Conservation (phyloP, 164 flowering plant genomes). For the Chimonanthus salicifolius region DNA sequence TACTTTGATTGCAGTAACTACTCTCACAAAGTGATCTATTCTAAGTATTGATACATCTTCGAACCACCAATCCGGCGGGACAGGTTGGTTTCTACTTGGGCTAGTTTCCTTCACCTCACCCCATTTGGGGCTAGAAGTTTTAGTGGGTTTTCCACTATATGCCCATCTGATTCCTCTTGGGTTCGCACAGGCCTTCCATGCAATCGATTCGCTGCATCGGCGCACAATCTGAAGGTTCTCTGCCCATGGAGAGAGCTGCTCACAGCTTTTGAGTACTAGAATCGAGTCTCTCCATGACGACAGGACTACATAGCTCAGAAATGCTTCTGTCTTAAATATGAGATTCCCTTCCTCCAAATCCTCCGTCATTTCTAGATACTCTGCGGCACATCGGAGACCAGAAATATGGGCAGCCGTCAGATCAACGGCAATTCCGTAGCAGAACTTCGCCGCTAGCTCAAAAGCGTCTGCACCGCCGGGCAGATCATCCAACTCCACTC, state of each 20-base stretch:
- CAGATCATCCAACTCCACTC: constrained; percentile 54
- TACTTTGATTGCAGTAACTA: constrained; percentile 79
- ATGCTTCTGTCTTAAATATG: constrained; percentile 88
- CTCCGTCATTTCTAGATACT: constrained; percentile 92
- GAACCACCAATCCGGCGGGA: constrained; percentile 95
- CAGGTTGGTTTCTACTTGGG: constrained; percentile 51
- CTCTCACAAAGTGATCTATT: constrained; percentile 88
- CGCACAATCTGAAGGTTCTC: constrained; percentile 79
- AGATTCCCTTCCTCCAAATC: constrained; percentile 93
- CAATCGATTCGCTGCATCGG: constrained; percentile 87
- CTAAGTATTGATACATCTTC: constrained; percentile 75
- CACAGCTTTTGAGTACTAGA: constrained; percentile 71
- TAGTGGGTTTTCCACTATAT: constrained; percentile 53
- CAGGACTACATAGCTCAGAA: constrained; percentile 74
- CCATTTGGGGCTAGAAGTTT: constrained; percentile 58
- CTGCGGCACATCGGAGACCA: constrained; percentile 84
- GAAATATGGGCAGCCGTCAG: constrained; percentile 80
- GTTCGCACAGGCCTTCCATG: constrained; percentile 91
- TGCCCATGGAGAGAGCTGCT: constrained; percentile 79
- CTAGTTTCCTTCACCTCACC: constrained; percentile 58
- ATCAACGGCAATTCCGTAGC: constrained; percentile 80
- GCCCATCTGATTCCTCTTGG: constrained; percentile 79
- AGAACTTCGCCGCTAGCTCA: constrained; percentile 81
- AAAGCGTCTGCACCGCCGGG: constrained; percentile 83
- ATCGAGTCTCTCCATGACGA: constrained; percentile 95